Evolutionary conservation across 306 rosid genomes (phyloP).

Genomic region (Cyclanthera cordifolia): DNA sequence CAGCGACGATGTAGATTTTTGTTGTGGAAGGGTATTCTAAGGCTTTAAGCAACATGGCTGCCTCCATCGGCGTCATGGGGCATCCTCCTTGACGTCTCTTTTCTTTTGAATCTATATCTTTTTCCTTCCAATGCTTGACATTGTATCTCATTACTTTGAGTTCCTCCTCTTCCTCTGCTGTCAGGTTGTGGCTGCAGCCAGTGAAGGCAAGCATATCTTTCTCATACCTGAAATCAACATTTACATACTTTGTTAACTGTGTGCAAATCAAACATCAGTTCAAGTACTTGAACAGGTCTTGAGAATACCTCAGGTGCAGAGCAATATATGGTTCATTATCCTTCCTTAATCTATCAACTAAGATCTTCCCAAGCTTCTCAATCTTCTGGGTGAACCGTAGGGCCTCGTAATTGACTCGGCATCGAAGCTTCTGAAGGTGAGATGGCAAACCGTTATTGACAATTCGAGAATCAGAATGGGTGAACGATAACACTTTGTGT

Average conservation of each 20-base stretch:
- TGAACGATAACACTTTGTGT: constrained; percentile 55
- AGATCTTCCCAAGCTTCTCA: constrained; percentile 64
- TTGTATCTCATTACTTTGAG: constrained; percentile 72
- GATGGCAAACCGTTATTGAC: constrained; percentile 77
- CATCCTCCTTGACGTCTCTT: constrained; percentile 76
- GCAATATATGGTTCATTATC: constrained; percentile 68
- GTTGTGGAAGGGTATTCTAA: constrained; percentile 93
- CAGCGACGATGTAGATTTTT: constrained; percentile 92
- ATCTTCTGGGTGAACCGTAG: constrained; percentile 61
- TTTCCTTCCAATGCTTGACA: constrained; percentile 98
- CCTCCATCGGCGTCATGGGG: constrained; percentile 94
- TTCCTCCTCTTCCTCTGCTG: constrained; percentile 53
- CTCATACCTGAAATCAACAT: constrained; percentile 57
- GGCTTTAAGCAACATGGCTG: constrained; percentile 87
- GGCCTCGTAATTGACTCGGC: constrained; percentile 82
- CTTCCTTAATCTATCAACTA: constrained; percentile 63
- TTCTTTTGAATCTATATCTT: constrained; percentile 70
- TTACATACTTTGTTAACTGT: neutral
- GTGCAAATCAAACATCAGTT: neutral
- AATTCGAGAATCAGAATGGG: constrained; percentile 88
- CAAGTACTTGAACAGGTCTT: neutral
- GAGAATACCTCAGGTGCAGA: constrained; percentile 72
- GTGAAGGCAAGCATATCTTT: constrained; percentile 99
- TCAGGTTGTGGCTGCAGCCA: constrained; percentile 90
- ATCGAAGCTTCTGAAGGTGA: constrained; percentile 72